A percentile compares a stretch with the other conserved stretches of the same genome.
These are phyloP conservation scores for Penicillium sp. DNA, from an alignment of 2,329 filamentous ascomycete species.

Conservation along the genomic window DNA sequence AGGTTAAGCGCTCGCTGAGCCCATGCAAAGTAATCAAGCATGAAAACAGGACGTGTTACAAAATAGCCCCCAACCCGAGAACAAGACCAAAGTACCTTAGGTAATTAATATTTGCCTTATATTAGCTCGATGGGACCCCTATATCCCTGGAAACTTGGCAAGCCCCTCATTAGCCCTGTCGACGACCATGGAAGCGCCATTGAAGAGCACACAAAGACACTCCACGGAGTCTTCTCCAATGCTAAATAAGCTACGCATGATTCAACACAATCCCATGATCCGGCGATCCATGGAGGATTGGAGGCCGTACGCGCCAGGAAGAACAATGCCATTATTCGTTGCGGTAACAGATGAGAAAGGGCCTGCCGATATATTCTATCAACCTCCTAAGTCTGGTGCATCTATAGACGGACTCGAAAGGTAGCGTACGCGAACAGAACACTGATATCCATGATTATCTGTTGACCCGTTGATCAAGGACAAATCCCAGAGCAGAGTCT, in stretches of 20 bases:
- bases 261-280: background rate
- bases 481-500: background rate
- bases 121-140: too few species aligned
- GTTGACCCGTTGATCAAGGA: background rate
- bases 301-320: background rate
- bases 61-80: too few species aligned
- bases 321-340: background rate
- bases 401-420: background rate
- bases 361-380: background rate
- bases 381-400: background rate
- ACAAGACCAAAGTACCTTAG: too few species aligned
- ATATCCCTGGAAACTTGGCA: too few species aligned
- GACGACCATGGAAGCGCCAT: background rate
- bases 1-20: too few species aligned
- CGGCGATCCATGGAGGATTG: background rate
- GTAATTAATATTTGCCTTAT: too few species aligned
- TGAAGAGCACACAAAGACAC: background rate
- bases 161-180: background rate
- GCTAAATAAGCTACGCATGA: background rate
- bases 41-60: too few species aligned
- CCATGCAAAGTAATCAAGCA: too few species aligned
- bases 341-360: background rate
- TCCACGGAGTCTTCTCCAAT: background rate
- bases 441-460: background rate
- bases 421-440: background rate